phyloP scores from a whole-genome alignment of 1,284 basidiomycete species.

The Farysia itapuensis region DNA sequence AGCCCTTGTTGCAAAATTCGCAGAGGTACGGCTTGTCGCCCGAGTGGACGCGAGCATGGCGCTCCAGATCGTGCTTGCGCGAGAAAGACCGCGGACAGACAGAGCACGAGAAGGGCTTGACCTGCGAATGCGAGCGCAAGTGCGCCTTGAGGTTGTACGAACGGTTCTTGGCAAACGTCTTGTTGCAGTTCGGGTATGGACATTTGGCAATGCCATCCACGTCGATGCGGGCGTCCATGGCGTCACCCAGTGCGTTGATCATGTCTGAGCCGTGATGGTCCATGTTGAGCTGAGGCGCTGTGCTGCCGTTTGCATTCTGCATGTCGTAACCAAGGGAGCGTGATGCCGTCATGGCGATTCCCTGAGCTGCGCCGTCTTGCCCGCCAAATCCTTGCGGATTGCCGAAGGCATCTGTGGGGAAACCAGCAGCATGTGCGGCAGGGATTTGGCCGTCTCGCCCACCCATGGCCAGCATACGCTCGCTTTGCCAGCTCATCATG shows the following conservation, averaged over 20 bases:
- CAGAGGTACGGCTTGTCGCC: slow-evolving; percentile 59
- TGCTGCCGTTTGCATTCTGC: slow-evolving; percentile 8
- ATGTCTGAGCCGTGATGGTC: slow-evolving; percentile 32
- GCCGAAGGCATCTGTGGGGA: not conserved
- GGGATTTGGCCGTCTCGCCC: slow-evolving; percentile 23
- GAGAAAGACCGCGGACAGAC: slow-evolving; percentile 55
- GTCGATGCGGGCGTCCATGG: slow-evolving; percentile 46
- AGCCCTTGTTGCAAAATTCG: slow-evolving; percentile 55
- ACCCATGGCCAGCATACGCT: slow-evolving; percentile 1
- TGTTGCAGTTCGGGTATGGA: slow-evolving; percentile 51
- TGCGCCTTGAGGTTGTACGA: slow-evolving; percentile 56
- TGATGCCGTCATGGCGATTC: slow-evolving; percentile 24
- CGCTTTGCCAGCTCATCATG: slow-evolving; percentile 36
- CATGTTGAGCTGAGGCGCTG: slow-evolving; percentile 21
- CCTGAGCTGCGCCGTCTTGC: not conserved
- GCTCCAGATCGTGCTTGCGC: slow-evolving; percentile 57
- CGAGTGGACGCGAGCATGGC: slow-evolving; percentile 56
- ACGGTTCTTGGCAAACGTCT: slow-evolving; percentile 55
- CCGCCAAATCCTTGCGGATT: slow-evolving; percentile 2
- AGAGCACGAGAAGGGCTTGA: slow-evolving; percentile 54
- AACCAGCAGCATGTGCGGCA: slow-evolving; percentile 6
- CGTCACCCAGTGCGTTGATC: slow-evolving; percentile 46
- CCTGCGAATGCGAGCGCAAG: slow-evolving; percentile 48
- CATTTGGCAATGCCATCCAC: slow-evolving; percentile 48
- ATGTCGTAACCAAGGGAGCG: slow-evolving; percentile 18